These are phyloP conservation scores for Mangifera indica DNA, from an alignment of 345 rosid genomes.

Conservation along the genomic window DNA sequence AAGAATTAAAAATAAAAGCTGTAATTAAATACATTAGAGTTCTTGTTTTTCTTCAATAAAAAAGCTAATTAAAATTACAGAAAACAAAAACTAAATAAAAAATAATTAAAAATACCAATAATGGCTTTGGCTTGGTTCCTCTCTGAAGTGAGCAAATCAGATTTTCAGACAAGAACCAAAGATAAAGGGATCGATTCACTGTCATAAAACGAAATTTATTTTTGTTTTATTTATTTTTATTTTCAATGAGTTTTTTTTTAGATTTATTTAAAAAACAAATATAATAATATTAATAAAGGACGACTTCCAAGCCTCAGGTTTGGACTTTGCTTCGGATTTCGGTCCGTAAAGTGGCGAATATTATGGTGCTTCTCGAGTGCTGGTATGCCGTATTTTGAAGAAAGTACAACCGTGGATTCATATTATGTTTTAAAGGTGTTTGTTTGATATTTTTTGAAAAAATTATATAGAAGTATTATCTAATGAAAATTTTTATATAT, in stretches of 20 bases:
- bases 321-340: constrained; percentile 25
- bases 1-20: neutral
- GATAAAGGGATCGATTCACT: constrained; percentile 35
- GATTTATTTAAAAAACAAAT: neutral
- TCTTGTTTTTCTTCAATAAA: neutral
- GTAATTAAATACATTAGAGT: neutral
- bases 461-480: no score
- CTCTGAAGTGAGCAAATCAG: constrained; percentile 6
- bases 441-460: constrained; percentile 14
- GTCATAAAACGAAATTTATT: constrained; percentile 13
- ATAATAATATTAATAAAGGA: neutral
- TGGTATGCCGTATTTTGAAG: neutral
- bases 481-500: no score
- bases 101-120: neutral
- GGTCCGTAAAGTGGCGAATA: neutral
- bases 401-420: neutral
- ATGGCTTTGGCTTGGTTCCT: constrained; percentile 12
- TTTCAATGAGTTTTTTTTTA: constrained; percentile 3
- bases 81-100: neutral
- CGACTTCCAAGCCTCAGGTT: constrained; percentile 26
- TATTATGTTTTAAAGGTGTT: neutral
- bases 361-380: neutral
- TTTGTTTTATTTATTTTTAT: neutral
- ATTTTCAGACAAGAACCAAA: constrained; percentile 36
- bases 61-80: neutral